Evolutionary conservation across 495 filamentous ascomycete genomes (phyloP), one percentile per base, ranked within the genome.

Genomic region (Daldinia vernicosa): DNA sequence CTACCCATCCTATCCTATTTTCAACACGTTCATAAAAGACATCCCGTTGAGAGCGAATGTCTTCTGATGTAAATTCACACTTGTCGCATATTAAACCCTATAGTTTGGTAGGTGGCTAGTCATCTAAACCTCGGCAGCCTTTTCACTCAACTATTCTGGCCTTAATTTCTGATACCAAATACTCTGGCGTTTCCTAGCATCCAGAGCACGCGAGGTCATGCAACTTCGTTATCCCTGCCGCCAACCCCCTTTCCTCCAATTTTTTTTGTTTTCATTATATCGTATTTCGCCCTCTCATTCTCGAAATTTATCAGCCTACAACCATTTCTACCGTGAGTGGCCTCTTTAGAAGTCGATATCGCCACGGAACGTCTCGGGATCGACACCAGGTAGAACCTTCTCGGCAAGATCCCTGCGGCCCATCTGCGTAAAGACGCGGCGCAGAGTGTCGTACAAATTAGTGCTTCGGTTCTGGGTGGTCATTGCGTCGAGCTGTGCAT

Each of bases 371-470:
- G 87, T 83, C 75, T 97, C 94, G 43, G 97, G 89, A 82, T 98
- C 93, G 84, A 99, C 93, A 32, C 93, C 94, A 3, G 90, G 86
- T 43, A 91, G 88, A 6, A 98, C 95, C 84, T 87, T 84, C 69
- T 98, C 95, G 4, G 90, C 89, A 78, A 99, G 76, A 82, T 99
- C 95, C 52, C 92, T 83, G 58, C 95, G 79, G 0, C 90, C 91
- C 95, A 99, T 98, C 85, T 95, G 93, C 32, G 87, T 92, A 78
- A 98, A 98, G 7, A 98, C 96, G 63, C 96, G 84, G 54, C 94
- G 84, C 58, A 99, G 80, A 4, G 95, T 98, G 79, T 99, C 95
- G 75, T 95, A 94, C 58, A 98, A 81, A 78, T 97, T 99, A 39
- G 95, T 97, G 83, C 93, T 97, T 76, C 96, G 89, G 80, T 99